A percentile compares a stretch with the other conserved stretches of the same genome.
Conservation (phyloP, 2,329 filamentous ascomycete genomes). For the Talaromyces albobiverticillius region DNA sequence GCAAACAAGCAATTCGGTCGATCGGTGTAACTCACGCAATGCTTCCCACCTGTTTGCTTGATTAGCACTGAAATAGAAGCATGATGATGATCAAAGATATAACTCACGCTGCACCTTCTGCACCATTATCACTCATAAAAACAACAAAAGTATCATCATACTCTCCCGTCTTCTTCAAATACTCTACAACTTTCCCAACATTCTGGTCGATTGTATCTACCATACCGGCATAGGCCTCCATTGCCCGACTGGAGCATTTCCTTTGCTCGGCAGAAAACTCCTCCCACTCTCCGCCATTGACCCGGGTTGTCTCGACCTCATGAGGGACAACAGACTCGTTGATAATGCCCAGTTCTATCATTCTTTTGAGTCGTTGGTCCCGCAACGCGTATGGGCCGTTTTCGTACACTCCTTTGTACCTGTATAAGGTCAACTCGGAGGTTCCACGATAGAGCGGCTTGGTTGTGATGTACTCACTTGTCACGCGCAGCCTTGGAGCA, state of each 20-base stretch:
- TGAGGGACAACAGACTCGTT: constrained; percentile 10
- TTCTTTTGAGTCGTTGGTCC: neutral
- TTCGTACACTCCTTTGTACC: constrained; percentile 2
- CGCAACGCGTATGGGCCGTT: constrained; percentile 3
- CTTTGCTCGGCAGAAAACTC: constrained; percentile 20
- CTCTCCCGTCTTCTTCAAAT: constrained; percentile 46
- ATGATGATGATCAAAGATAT: neutral
- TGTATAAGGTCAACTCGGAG: constrained; percentile 40
- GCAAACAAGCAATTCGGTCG: neutral
- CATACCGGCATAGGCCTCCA: constrained; percentile 53
- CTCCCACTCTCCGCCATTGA: constrained; percentile 16
- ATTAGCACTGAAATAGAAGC: constrained; percentile 3
- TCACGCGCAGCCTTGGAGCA: constrained; percentile 3
- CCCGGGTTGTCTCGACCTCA: constrained; percentile 14
- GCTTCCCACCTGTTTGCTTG: constrained; percentile 14
- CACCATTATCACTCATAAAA: constrained; percentile 52
- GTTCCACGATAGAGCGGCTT: constrained; percentile 38
- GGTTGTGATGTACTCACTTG: constrained; percentile 15
- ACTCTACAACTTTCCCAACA: constrained; percentile 46
- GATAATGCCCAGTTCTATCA: constrained; percentile 4
- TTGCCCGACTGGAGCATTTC: constrained; percentile 31
- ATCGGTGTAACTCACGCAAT: constrained; percentile 12
- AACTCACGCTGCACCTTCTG: constrained; percentile 43
- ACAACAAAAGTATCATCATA: constrained; percentile 51
- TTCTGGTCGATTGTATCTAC: constrained; percentile 48